These are phyloP conservation scores for Xylaria polymorpha DNA, from an alignment of 2,329 filamentous ascomycete species.

Conservation along the genomic window DNA sequence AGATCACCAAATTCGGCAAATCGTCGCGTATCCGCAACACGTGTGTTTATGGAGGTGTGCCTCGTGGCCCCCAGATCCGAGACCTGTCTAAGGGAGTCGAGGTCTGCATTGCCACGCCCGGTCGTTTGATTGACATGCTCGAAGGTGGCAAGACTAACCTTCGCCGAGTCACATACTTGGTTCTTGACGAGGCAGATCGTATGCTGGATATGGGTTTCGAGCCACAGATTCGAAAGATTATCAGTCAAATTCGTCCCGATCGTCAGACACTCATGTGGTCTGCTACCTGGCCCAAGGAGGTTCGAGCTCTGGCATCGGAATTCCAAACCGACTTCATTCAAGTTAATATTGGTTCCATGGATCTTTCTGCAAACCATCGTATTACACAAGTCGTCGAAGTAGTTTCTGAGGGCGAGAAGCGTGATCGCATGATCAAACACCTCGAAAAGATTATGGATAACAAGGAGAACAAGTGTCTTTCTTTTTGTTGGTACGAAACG, in stretches of 20 bases:
- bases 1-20: constrained; percentile 98
- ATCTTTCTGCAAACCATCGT: constrained; percentile 95
- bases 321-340: constrained; percentile 97
- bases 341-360: constrained; percentile 97
- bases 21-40: constrained; percentile 98
- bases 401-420: constrained; percentile 96
- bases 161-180: constrained; percentile 95
- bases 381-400: constrained; percentile 99
- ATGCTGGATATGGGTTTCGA: constrained; percentile 99
- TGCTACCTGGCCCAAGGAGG: constrained; percentile 98
- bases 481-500: constrained; percentile 96
- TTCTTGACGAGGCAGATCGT: constrained; percentile 98
- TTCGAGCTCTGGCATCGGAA: constrained; percentile 88
- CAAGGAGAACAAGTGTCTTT: constrained; percentile 94
- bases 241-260: constrained; percentile 95
- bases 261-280: constrained; percentile 99
- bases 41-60: constrained; percentile 98
- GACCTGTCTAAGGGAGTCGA: constrained; percentile 95
- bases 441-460: constrained; percentile 98
- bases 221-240: constrained; percentile 98
- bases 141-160: constrained; percentile 98
- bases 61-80: constrained; percentile 95
- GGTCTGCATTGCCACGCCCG: constrained; percentile 97
- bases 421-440: constrained; percentile 96
- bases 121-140: constrained; percentile 98